phyloP scores from a whole-genome alignment of 2,329 filamentous ascomycete genomes.

The Atkinsonella hypoxylon region DNA sequence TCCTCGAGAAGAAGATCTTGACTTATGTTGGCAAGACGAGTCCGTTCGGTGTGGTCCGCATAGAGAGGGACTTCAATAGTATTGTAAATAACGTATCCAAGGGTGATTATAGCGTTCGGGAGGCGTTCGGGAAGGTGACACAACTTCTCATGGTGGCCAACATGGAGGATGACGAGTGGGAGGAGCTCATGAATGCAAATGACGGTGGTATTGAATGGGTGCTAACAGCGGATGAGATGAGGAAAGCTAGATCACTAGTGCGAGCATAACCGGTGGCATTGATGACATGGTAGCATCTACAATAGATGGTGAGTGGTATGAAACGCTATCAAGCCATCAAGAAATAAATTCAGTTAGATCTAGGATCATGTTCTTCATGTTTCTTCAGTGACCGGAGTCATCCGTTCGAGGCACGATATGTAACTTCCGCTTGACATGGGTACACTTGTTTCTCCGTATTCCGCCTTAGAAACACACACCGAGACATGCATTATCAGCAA shows the following conservation, averaged over 20 bases:
- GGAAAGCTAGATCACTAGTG: slow-evolving; percentile 59
- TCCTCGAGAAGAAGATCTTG: slow-evolving; percentile 82
- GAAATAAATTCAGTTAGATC: no score
- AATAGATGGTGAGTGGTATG: no score
- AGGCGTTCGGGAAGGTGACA: slow-evolving; percentile 61
- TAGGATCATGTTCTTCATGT: no score
- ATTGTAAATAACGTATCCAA: slow-evolving; percentile 57
- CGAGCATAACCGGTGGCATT: neutral
- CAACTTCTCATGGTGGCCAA: slow-evolving; percentile 82
- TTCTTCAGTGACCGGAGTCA: no score
- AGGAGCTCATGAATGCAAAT: slow-evolving; percentile 47
- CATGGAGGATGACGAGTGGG: slow-evolving; percentile 95
- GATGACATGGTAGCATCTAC: no score
- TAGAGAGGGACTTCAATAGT: slow-evolving; percentile 74
- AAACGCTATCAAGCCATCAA: no score
- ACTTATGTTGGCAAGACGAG: slow-evolving; percentile 68
- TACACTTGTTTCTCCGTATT: no score
- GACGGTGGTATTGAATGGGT: slow-evolving; percentile 62
- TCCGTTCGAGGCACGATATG: no score
- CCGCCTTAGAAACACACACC: no score
- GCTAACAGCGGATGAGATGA: slow-evolving; percentile 60
- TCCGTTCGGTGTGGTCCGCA: slow-evolving; percentile 65
- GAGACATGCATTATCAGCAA: no score
- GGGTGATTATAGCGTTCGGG: slow-evolving; percentile 66
- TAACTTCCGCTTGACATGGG: no score